phyloP scores from a whole-genome alignment of 2,329 filamentous ascomycete species.

The Aspergillus pseudoviridinutans region DNA sequence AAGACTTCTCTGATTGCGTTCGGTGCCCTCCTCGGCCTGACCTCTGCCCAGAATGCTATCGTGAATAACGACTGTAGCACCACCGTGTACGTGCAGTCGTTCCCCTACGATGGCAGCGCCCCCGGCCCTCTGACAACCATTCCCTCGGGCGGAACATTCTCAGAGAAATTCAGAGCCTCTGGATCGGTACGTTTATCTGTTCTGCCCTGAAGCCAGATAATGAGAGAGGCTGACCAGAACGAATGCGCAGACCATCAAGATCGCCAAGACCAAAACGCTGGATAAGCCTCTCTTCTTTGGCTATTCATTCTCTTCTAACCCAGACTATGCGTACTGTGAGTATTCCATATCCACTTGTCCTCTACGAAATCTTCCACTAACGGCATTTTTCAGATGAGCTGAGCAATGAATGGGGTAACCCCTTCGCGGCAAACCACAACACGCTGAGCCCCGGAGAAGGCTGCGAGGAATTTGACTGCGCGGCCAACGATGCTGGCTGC shows the following conservation, averaged over 20 bases:
- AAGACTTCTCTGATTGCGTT: slow-evolving; percentile 17
- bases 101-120: slow-evolving; percentile 21
- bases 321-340: slow-evolving; percentile 24
- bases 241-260: slow-evolving; percentile 20
- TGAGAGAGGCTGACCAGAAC: slow-evolving; percentile 11
- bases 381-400: slow-evolving; percentile 16
- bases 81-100: slow-evolving; percentile 22
- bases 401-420: slow-evolving; percentile 23
- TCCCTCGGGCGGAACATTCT: slow-evolving; percentile 16
- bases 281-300: slow-evolving; percentile 23
- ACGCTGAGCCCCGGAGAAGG: slow-evolving; percentile 22
- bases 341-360: slow-evolving; percentile 4
- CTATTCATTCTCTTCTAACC: slow-evolving; percentile 22
- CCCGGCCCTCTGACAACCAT: slow-evolving; percentile 21
- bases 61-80: slow-evolving; percentile 20
- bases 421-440: slow-evolving; percentile 19
- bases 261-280: slow-evolving; percentile 26
- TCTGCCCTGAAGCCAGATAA: neutral
- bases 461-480: slow-evolving; percentile 22
- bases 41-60: slow-evolving; percentile 19
- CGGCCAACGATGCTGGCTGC: slow-evolving; percentile 20
- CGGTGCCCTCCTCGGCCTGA: slow-evolving; percentile 16
- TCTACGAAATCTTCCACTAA: slow-evolving; percentile 8
- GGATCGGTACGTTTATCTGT: slow-evolving; percentile 18
- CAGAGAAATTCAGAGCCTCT: slow-evolving; percentile 18